These are phyloP conservation scores for Paraphoma chrysanthemicola DNA, from an alignment of 2,329 filamentous ascomycete species.

Conservation along the genomic window DNA sequence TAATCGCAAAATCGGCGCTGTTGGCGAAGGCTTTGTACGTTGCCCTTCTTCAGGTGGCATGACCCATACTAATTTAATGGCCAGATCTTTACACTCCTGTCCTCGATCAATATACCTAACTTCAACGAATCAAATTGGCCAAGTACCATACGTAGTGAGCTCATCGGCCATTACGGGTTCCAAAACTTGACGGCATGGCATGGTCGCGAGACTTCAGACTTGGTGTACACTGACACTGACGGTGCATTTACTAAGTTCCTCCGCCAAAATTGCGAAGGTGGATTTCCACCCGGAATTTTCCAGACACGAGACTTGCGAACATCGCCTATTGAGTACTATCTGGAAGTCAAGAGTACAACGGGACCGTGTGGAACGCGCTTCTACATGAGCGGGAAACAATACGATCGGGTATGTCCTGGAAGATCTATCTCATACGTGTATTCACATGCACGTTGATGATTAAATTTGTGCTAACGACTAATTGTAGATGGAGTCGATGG, in stretches of 20 bases:
- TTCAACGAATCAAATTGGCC: constrained; percentile 56
- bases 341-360: constrained; percentile 62
- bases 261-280: constrained; percentile 11
- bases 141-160: constrained; percentile 56
- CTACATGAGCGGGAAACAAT: constrained; percentile 57
- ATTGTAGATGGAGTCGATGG: constrained; percentile 6
- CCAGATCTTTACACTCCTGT: too few species aligned
- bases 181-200: constrained; percentile 49
- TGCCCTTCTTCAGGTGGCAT: too few species aligned
- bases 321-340: constrained; percentile 49
- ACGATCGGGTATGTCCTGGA: constrained; percentile 33
- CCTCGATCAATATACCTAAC: too few species aligned
- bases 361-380: constrained; percentile 50
- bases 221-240: constrained; percentile 53
- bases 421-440: neutral
- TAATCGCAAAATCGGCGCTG: too few species aligned
- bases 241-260: constrained; percentile 47
- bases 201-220: constrained; percentile 56
- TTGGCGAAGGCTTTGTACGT: too few species aligned
- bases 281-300: constrained; percentile 41
- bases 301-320: constrained; percentile 29
- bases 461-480: neutral
- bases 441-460: neutral
- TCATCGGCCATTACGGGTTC: constrained; percentile 52
- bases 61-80: too few species aligned